phyloP scores from a whole-genome alignment of 225 moss, liverwort and hornwort species.

The Pseudisothecium myosuroides region DNA sequence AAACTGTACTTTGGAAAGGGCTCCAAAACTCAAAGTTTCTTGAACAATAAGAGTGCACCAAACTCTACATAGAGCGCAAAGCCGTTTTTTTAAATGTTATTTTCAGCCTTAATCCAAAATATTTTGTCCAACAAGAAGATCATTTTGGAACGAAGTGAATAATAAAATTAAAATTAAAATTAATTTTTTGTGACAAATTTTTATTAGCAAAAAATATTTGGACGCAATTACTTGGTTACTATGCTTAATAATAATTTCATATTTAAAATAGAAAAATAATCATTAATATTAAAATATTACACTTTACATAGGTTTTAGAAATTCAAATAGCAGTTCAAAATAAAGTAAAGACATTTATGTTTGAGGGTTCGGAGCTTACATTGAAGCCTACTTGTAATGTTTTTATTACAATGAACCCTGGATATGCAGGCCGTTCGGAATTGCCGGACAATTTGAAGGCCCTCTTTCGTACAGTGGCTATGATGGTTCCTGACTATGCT shows the following conservation, averaged over 20 bases:
- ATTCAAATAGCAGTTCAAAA: neutral
- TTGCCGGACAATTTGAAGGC: neutral
- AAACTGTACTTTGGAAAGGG: too few relatives aligned
- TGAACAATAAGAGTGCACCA: too few relatives aligned
- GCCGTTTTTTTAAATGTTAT: too few relatives aligned
- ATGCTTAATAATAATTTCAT: neutral
- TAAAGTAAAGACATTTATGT: neutral
- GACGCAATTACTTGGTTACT: rapidly evolving
- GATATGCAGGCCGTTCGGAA: neutral
- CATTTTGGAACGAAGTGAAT: too few relatives aligned
- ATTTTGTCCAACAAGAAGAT: too few relatives aligned
- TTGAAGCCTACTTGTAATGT: neutral
- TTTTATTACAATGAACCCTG: neutral
- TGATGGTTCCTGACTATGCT: neutral
- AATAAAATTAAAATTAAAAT: neutral
- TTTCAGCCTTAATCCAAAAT: too few relatives aligned
- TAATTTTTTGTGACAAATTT: neutral
- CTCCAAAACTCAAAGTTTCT: too few relatives aligned
- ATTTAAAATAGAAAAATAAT: neutral
- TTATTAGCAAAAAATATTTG: neutral
- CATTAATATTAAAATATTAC: neutral
- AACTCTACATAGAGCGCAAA: too few relatives aligned
- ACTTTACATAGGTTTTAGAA: neutral
- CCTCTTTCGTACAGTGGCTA: neutral
- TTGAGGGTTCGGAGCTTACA: neutral